phyloP scores from a whole-genome alignment of 371 early-diverging fungal species.

The Astathelohania contejeani region DNA sequence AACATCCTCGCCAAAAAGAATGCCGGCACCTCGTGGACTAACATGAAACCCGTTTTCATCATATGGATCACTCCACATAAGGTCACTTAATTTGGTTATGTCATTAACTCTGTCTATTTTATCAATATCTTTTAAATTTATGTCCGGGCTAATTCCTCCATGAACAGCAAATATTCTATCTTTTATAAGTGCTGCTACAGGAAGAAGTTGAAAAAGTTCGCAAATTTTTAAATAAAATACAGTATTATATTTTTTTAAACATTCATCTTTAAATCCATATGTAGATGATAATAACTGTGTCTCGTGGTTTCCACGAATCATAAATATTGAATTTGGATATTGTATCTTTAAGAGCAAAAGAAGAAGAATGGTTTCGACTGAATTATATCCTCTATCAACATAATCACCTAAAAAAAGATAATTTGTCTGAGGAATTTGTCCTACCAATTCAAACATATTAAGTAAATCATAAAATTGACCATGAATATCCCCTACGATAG shows the following conservation, averaged over 20 bases:
- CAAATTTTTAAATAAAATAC: constrained; percentile 29
- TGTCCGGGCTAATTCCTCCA: constrained; percentile 44
- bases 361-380: constrained; percentile 38
- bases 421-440: constrained; percentile 57
- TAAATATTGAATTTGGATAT: constrained; percentile 19
- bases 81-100: constrained; percentile 21
- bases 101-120: constrained; percentile 36
- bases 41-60: constrained; percentile 17
- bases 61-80: constrained; percentile 48
- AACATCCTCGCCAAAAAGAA: constrained; percentile 36
- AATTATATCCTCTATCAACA: constrained; percentile 48
- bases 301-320: constrained; percentile 49
- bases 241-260: constrained; percentile 30
- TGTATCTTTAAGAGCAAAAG: constrained; percentile 34
- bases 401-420: constrained; percentile 51
- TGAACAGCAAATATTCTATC: constrained; percentile 45
- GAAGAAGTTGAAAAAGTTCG: constrained; percentile 40
- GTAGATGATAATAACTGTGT: constrained; percentile 16
- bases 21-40: constrained; percentile 42
- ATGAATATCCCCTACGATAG: constrained; percentile 88
- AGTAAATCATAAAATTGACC: constrained; percentile 94
- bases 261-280: constrained; percentile 48
- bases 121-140: constrained; percentile 17
- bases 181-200: constrained; percentile 36
- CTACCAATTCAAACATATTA: constrained; percentile 87